Conservation (phyloP, 2,329 filamentous ascomycete genomes). For the Fusarium buxicola region DNA sequence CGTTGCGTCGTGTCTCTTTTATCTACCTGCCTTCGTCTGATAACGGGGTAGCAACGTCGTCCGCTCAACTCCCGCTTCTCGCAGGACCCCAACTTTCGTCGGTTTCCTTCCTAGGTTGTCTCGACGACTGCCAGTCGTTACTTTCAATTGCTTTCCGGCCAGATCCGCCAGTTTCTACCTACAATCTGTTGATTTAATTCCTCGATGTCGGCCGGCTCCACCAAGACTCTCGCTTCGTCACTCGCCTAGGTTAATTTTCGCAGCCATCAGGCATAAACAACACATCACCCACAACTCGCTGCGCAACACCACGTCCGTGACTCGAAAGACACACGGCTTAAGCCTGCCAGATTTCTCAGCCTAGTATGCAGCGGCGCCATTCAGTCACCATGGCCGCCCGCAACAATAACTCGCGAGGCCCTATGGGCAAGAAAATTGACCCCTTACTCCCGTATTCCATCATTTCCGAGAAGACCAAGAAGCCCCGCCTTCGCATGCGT, state of each 20-base stretch:
- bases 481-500: constrained; percentile 55
- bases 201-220: constrained; percentile 46
- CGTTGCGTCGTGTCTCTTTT: constrained; percentile 37
- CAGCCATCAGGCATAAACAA: constrained; percentile 21
- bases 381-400: constrained; percentile 52
- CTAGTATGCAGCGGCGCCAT: constrained; percentile 48
- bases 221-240: constrained; percentile 41
- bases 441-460: constrained; percentile 50
- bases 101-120: constrained; percentile 41
- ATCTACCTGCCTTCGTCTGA: constrained; percentile 39
- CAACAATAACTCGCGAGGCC: constrained; percentile 50
- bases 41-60: constrained; percentile 39
- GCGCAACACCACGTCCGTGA: constrained; percentile 13
- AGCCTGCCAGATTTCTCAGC: constrained; percentile 36
- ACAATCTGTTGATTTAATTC: constrained; percentile 36
- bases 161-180: constrained; percentile 32
- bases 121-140: constrained; percentile 49
- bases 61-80: constrained; percentile 33
- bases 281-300: constrained; percentile 20
- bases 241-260: constrained; percentile 34
- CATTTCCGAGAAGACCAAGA: constrained; percentile 50
- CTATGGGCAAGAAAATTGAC: constrained; percentile 48
- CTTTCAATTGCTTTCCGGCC: constrained; percentile 41
- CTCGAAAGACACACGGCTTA: constrained; percentile 27
- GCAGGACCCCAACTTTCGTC: constrained; percentile 44